Evolutionary conservation across 306 rosid genomes (phyloP), one percentile per base, ranked within the genome.

Genomic region (Vicia villosa): DNA sequence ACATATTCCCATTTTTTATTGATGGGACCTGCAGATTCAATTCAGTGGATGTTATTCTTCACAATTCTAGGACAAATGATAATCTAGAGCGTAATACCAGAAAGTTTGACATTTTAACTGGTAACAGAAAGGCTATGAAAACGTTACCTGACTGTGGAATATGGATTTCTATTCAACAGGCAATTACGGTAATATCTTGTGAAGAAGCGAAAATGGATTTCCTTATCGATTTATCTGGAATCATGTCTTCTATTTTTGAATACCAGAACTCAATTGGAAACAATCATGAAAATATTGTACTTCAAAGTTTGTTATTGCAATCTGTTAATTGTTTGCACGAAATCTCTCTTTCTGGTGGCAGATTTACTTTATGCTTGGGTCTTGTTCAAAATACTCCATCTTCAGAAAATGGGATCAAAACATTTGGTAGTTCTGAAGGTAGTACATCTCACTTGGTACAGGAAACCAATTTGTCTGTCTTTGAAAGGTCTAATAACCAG

Each of bases 141-240:
- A 78, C 75, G 76, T 77, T 80, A 65, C 84, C 96, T 72, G 85
- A 83, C 60, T 76, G 20, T 81, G 98, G 98, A 84, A 84, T 88
- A 68, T 85, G 89, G 94, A 78, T 80, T 43, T 85, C 90, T 57
- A 20, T 87, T 81, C 83, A 73, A 77, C 81, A 82, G 75, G 80
- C 86, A 63, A 81, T 81, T 70, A 42, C 77, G 16, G 68, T 77
- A 68, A 37, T 87, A 70, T 81, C 84, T 81, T 82, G 84, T 55
- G 83, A 85, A 80, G 89, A 88, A 65, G 87, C 72, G 66, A 83
- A 83, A 75, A 59, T 84, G 86, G 84, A 82, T 74, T 43, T 88
- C 63, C 40, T 73, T 47, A 68, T 80, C 57, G 83, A 84, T 76
- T 62, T 83, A 69, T 72, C 92, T 49, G 84, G 83, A 69, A 58